Conservation (phyloP, 371 early-diverging fungal species). For the Lichtheimia corymbifera region DNA sequence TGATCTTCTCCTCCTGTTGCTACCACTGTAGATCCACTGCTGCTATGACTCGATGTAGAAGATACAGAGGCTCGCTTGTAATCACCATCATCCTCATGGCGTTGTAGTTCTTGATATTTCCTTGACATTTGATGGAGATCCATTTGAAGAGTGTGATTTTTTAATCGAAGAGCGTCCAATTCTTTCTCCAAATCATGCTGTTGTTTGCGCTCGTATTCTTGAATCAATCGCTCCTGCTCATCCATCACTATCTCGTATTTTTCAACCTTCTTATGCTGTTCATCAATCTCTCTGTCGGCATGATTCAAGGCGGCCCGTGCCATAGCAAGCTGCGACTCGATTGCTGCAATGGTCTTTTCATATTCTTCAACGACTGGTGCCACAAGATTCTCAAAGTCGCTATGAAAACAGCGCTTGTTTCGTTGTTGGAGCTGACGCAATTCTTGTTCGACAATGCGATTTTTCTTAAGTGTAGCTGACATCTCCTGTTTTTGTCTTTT, state of each 20-base stretch:
- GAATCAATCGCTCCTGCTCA: constrained; percentile 16
- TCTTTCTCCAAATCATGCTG: constrained; percentile 26
- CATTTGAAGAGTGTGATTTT: constrained; percentile 20
- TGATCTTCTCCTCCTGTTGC: constrained; percentile 26
- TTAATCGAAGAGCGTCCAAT: constrained; percentile 30
- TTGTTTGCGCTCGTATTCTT: constrained; percentile 28
- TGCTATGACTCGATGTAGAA: constrained; percentile 40
- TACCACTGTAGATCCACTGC: constrained; percentile 21
- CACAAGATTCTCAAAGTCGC: constrained; percentile 57
- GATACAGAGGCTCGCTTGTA: no score
- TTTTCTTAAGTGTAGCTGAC: constrained; percentile 16
- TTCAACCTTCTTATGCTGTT: constrained; percentile 48
- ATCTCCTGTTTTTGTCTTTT: constrained; percentile 21
- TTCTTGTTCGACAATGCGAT: constrained; percentile 17
- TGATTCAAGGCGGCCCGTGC: constrained; percentile 55
- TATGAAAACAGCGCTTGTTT: neutral
- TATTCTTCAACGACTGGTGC: constrained; percentile 72
- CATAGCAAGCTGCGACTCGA: constrained; percentile 60
- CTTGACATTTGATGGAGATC: neutral
- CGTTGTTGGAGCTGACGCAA: constrained; percentile 16
- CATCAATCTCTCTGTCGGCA: constrained; percentile 47
- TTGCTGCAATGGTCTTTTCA: constrained; percentile 58
- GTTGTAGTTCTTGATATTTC: no score
- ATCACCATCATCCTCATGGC: no score
- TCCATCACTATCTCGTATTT: constrained; percentile 28